phyloP scores from a whole-genome alignment of 768 basidiomycete species.

The Coprinellus micaceus region DNA sequence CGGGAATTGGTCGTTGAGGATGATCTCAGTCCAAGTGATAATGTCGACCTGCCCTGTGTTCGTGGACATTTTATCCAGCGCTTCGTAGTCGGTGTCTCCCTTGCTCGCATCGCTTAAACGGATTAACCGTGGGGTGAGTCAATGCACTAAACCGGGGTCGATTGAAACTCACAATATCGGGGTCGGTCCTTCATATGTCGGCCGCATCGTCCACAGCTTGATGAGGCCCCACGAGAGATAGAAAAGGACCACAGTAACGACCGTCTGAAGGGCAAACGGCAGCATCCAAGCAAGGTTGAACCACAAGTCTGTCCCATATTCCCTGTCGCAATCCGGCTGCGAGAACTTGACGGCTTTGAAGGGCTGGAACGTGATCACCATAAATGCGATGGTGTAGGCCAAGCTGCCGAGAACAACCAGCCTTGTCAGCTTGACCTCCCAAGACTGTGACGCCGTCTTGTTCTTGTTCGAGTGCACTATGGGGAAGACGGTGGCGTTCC shows the following conservation, averaged over 20 bases:
- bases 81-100: not conserved
- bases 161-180: not conserved
- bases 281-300: slow-evolving; percentile 7
- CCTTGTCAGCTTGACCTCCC: not conserved
- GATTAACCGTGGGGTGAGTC: too few relatives aligned
- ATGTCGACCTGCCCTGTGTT: not conserved
- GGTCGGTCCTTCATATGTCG: not conserved
- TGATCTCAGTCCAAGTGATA: slow-evolving; percentile 2
- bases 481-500: slow-evolving; percentile 2
- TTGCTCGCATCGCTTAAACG: not conserved
- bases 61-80: not conserved
- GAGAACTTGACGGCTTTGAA: not conserved
- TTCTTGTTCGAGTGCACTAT: slow-evolving; percentile 1
- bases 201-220: not conserved
- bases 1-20: slow-evolving; percentile 1
- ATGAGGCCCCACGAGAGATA: not conserved
- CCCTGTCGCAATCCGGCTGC: not conserved
- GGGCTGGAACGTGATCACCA: not conserved
- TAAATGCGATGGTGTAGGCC: not conserved
- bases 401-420: not conserved
- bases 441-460: not conserved
- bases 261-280: not conserved
- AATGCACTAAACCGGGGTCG: too few relatives aligned
- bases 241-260: not conserved
- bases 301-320: not conserved